Evolutionary conservation across 2,329 filamentous ascomycete species (phyloP).

Genomic region (Anthostomella pinea): DNA sequence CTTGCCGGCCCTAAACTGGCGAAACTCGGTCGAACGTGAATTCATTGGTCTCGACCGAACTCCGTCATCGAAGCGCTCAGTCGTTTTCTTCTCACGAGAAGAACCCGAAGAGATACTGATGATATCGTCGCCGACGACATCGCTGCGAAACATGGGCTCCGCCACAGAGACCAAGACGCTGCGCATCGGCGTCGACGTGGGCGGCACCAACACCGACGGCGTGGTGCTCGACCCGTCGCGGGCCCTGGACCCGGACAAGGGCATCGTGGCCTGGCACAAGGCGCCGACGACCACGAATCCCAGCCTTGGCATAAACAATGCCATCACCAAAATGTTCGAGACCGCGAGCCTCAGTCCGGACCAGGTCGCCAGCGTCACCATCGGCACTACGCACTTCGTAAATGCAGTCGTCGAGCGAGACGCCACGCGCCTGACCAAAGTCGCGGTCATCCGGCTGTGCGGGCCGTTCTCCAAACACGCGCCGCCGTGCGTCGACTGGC

Average conservation of each 20-base stretch:
- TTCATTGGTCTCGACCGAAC: background rate
- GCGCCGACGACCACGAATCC: slow-evolving; percentile 47
- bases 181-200: slow-evolving; percentile 32
- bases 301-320: slow-evolving; percentile 44
- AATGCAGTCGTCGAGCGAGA: slow-evolving; percentile 58
- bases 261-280: slow-evolving; percentile 50
- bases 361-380: slow-evolving; percentile 47
- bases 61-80: background rate
- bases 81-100: too few species aligned
- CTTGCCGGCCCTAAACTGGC: slow-evolving; percentile 1
- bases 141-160: slow-evolving; percentile 14
- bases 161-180: slow-evolving; percentile 14
- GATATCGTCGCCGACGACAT: background rate
- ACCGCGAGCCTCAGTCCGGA: slow-evolving; percentile 25
- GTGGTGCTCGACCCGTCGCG: slow-evolving; percentile 46
- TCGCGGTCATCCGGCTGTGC: slow-evolving; percentile 54
- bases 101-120: background rate
- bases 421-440: slow-evolving; percentile 42
- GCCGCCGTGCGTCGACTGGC: slow-evolving; percentile 53
- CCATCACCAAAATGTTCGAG: slow-evolving; percentile 42
- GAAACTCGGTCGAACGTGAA: too few species aligned
- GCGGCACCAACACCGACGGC: slow-evolving; percentile 53
- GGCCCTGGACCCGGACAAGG: slow-evolving; percentile 34
- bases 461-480: slow-evolving; percentile 51
- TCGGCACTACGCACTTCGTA: slow-evolving; percentile 57